Base-by-base conservation (phyloP, 2,329 filamentous ascomycete species). In the Teratosphaeria destructans region DNA sequence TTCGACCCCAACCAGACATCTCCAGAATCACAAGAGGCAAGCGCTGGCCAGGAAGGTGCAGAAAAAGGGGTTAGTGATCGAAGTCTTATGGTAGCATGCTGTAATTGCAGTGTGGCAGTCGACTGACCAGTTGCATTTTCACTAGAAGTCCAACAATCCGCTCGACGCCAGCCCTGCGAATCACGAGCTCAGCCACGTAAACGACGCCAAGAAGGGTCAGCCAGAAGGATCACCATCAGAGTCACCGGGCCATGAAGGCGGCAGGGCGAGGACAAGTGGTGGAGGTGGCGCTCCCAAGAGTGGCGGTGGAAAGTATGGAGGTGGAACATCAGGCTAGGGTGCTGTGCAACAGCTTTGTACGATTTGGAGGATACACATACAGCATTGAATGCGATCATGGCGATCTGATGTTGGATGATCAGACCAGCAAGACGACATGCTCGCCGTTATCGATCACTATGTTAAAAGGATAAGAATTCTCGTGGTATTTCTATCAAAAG, bases 1-100 rank as follows among this genome's bases (percentile, higher is more conserved):
- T 95, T 89, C 73, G 81, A 90, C 70, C 83, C 85, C 0, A 74
- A 78, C 59, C 83, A 82, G 71, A 92, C 88, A 29, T 76, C 79
- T 23, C 90, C 90, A 0, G 85, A 90, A 69, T 68, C 74, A 26
- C 82, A 84, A 73, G 81, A 76, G 65, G 70, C 62, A 16, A 70
- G 65, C 5, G 74, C 74, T 1, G 72, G 70, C 54, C 57, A 66
- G 26, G 75, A 77, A 64, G 66, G 67, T 61, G 65, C 8, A 55
- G 60, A 12, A 61, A 64, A 59, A 59, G 64, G 63, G 5, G 61
- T 61, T 37, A 52, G 56, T 54, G 16, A 10, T 35, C 10, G 10
- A 10, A 55, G 10, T 3, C 11, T 29, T 10, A 16, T 12, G 29
- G 29, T 11, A 32, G n/a, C 19, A 5, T 54, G 26, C 10, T 5